Evolutionary conservation across 345 rosid species (phyloP), one percentile per base, ranked within the genome.

Genomic region (Streptanthus diversifolius): DNA sequence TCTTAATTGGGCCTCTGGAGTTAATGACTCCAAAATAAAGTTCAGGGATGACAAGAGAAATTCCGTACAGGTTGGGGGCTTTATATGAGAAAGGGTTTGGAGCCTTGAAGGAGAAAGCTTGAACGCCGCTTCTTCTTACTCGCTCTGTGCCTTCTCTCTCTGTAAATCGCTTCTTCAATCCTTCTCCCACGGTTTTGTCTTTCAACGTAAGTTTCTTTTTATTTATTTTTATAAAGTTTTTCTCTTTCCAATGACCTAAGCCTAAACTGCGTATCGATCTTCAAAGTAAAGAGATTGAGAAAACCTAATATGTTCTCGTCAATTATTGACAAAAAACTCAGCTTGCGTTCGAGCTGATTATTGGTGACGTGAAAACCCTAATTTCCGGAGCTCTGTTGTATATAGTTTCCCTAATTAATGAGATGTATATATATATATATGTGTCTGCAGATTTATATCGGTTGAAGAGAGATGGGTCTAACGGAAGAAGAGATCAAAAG

Each of bases 401-500:
- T 25, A 5, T 1, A 32, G 35, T 32, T 2, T 6, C 8, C 5
- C 24, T 18, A 45, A 8, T 45, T 1, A 8, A 8, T 45, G 51
- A 18, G 51, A 45, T n/a, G n/a, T 45, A 12, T 18, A 12, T 17
- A 24, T 45, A 25, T 13, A 5, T 12, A 29, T 29, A 25, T 27
- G 2, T 64, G 7, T 52, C 14, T 66, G 44, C 53, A 74, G 79
- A 22, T 15, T 24, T 2, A 15, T 1, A 17, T 53, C 14, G 58
- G 12, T 14, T 2, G 27, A 25, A 25, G 14, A 55, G 81, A 76
- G 19, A 95, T 95, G 98, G 36, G 71, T 24, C 71, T 91, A 7
- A 66, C 90, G 1, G 92, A 86, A 18, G 95, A 88, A 5, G 96
- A 88, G 68, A 80, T 85, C 69, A 88, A 75, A 73, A 72, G 90